These are phyloP conservation scores for Triglochin maritima DNA, from an alignment of 106 monocot genomes.

Conservation along the genomic window DNA sequence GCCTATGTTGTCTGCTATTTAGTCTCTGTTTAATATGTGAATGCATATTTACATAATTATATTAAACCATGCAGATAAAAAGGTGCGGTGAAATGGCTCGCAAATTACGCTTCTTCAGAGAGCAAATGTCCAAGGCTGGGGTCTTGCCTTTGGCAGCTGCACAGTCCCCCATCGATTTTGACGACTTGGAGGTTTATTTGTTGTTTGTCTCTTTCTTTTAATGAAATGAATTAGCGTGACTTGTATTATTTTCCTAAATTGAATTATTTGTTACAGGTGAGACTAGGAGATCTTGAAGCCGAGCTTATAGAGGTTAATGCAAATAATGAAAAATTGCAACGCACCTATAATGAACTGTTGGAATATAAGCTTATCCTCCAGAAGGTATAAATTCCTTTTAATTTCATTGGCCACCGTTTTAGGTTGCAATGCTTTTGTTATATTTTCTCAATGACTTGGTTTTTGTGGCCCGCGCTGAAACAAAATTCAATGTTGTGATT, in stretches of 20 bases:
- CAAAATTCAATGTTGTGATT: too few relatives aligned
- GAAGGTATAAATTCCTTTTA: slow-evolving; percentile 35
- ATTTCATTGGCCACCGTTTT: background rate
- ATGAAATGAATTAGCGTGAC: background rate
- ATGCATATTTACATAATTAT: background rate
- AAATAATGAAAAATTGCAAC: slow-evolving; percentile 77
- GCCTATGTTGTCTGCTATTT: background rate
- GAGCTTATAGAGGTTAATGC: slow-evolving; percentile 85
- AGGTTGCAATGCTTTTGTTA: background rate
- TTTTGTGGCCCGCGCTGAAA: too few relatives aligned
- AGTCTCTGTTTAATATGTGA: too few relatives aligned
- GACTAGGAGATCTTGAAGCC: slow-evolving; percentile 82
- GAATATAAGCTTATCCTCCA: slow-evolving; percentile 81
- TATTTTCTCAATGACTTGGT: too few relatives aligned
- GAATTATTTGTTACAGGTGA: slow-evolving; percentile 32
- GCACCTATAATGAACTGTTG: slow-evolving; percentile 81
- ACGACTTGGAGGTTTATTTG: slow-evolving; percentile 74
- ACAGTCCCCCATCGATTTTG: slow-evolving; percentile 47
- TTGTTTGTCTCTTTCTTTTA: background rate
- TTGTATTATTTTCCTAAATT: slow-evolving; percentile 1
- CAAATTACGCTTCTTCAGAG: slow-evolving; percentile 74
- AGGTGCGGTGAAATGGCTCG: slow-evolving; percentile 97
- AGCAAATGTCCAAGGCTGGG: slow-evolving; percentile 85
- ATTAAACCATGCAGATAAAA: slow-evolving; percentile 51
- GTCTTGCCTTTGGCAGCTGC: slow-evolving; percentile 40